Evolutionary conservation across 2,329 filamentous ascomycete genomes (phyloP).

Genomic region (Macrophomina phaseolina): DNA sequence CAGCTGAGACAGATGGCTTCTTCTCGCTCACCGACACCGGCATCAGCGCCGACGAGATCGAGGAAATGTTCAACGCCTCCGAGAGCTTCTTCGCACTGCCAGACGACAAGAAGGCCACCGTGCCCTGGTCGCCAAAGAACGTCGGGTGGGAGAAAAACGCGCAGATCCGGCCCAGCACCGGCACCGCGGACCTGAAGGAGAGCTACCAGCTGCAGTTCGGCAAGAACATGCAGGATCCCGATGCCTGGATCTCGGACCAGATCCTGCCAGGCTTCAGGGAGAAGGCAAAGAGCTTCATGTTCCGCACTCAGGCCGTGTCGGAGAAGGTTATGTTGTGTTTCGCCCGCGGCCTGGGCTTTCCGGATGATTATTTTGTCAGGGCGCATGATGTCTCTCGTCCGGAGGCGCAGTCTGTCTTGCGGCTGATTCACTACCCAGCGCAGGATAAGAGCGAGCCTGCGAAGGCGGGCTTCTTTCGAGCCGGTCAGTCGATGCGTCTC

Average conservation of each 20-base stretch:
- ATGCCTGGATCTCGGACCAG: constrained; percentile 58
- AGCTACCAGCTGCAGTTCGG: constrained; percentile 69
- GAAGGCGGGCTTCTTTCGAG: constrained; percentile 59
- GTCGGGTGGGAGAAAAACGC: constrained; percentile 66
- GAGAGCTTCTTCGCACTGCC: constrained; percentile 61
- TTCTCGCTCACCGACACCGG: constrained; percentile 64
- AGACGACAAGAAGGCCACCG: constrained; percentile 57
- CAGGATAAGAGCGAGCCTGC: constrained; percentile 33
- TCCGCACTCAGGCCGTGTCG: constrained; percentile 57
- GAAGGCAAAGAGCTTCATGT: constrained; percentile 59
- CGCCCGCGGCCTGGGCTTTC: constrained; percentile 62
- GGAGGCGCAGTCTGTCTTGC: constrained; percentile 61
- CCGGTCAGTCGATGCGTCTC: constrained; percentile 46
- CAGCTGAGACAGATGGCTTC: constrained; percentile 66
- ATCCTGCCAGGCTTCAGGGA: constrained; percentile 57
- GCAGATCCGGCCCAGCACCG: constrained; percentile 65
- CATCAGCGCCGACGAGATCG: constrained; percentile 56
- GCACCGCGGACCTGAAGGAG: constrained; percentile 64
- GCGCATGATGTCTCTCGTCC: constrained; percentile 58
- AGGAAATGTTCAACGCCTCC: constrained; percentile 58
- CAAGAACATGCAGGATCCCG: constrained; percentile 52
- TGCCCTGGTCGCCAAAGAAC: constrained; percentile 62
- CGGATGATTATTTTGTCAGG: constrained; percentile 62
- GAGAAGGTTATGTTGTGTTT: constrained; percentile 65
- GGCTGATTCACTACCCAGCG: constrained; percentile 62